Evolutionary conservation across 2,329 filamentous ascomycete genomes (phyloP), one percentile per base, ranked within the genome.

Genomic region (Myriosclerotinia scirpicola): DNA sequence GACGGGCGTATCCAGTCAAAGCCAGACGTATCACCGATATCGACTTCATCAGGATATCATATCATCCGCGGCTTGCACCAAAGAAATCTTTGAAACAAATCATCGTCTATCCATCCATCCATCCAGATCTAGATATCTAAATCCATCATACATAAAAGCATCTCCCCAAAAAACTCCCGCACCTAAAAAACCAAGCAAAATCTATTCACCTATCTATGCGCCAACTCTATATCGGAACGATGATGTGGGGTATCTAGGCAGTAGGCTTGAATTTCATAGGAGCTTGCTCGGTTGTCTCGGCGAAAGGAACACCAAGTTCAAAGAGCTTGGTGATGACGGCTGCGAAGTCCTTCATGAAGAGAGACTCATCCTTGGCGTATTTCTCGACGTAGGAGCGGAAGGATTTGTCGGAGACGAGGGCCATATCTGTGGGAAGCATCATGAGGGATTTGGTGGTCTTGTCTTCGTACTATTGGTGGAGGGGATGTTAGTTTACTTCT

Each of bases 381-480:
- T 89, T 87, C 79, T 96, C 88, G 40, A 94, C 91, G 75, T 86
- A 88, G 76, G 86, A 82, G 80, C 85, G 87, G 84, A 98, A 96
- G 72, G 83, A 83, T 85, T 94, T 94, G 81, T 98, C 94, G 81
- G 93, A 86, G 76, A 96, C 81, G 66, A 98, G 83, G 66, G 90
- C 90, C 81, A 96, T 88, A 77, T 99, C 94, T 71, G 92, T 90
- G 64, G 95, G 95, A 79, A 99, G 83, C 94, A 99, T 98, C 95
- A 99, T 98, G 74, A 98, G 82, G 53, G 85, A 84, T 86, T 96
- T 93, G 75, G 89, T 92, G 76, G 83, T 86, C 82, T 91, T 90
- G 81, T 98, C 93, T 81, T 96, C 89, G 78, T 90, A 94, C 85
- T 96, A 67, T 70, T 73, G 15, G 38, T 56, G 54, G 52, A 69